phyloP scores from a whole-genome alignment of 140 eudicot species.

The Senecio squalidus region DNA sequence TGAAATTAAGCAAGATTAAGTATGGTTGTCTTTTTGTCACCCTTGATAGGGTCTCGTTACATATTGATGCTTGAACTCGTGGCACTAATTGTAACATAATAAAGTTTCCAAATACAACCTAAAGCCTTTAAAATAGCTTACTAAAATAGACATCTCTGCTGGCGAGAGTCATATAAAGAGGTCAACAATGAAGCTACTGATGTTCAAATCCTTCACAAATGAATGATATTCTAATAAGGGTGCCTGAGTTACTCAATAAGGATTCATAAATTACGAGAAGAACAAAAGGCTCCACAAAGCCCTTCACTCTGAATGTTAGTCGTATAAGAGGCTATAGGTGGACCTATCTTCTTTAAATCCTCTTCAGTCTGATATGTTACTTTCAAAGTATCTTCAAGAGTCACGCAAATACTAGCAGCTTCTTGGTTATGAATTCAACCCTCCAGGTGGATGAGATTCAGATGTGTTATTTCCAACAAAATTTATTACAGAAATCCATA shows the following conservation, averaged over 20 bases:
- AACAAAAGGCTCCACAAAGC: not conserved
- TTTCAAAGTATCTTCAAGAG: not conserved
- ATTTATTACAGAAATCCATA: not conserved
- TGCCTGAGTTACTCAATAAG: not conserved
- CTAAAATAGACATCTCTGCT: not conserved
- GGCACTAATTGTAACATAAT: not conserved
- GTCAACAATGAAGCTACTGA: slow-evolving; percentile 1
- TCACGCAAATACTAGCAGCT: not conserved
- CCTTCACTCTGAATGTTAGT: not conserved
- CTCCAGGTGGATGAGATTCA: not conserved
- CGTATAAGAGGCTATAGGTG: not conserved
- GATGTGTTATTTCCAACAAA: not conserved
- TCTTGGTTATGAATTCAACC: not conserved
- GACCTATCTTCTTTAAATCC: not conserved
- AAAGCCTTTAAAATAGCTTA: not conserved
- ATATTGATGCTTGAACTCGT: not conserved
- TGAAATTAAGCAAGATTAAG: not conserved
- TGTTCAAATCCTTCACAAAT: not conserved
- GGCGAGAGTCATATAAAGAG: not conserved
- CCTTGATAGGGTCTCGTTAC: not conserved
- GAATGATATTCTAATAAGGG: not conserved
- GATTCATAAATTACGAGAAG: not conserved
- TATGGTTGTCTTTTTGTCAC: not conserved
- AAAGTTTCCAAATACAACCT: not conserved
- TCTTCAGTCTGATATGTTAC: not conserved